Evolutionary conservation across 139 green algal species (phyloP), one percentile per base, ranked within the genome.

Genomic region (Chlamydomonas sp.): DNA sequence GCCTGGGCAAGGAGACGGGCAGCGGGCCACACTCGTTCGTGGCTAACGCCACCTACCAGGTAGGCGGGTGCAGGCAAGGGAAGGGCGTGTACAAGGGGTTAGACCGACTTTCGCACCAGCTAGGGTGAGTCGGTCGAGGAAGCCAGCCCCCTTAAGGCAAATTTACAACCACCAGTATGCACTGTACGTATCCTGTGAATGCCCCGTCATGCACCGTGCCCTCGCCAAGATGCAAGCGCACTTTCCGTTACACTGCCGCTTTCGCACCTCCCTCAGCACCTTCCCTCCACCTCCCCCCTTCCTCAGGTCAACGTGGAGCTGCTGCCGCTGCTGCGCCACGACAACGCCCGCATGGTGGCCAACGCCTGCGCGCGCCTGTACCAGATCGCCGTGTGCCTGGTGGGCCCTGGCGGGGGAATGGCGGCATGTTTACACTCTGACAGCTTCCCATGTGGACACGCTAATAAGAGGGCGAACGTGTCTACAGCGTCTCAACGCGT

Each of bases 321-420:
- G 49, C 49, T 85, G 57, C 79, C 79, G 49, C 8, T 85, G 49
- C 31, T 85, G 12, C 73, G n/a, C 62, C 79, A 85, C 57, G 79
- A 85, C 66, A 85, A 85, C 79, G 79, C 66, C 1, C 79, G 64
- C 64, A 85, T 85, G 79, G 79, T 85, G 0, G 2, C 57, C 49
- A 85, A 85, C 66, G 49, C 79, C 1, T 85, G 79, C n/a, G 79
- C 79, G 12, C 79, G 79, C 6, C n/a, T 85, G 49, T 85, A 85
- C 79, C 79, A 85, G 18, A 85, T 85, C 57, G 79, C 79, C 1
- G n/a, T 60, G 0, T 85, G 79, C 64, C 31, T 85, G 79, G 79
- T 85, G 20, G 57, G 79, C 59, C 31, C 5, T 16, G 69, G 10
- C 69, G 69, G 69, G 10, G 12, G 69, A 16, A 31, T 20, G 69